These are phyloP conservation scores for Anacardium occidentale DNA, from an alignment of 345 rosid species.

Conservation along the genomic window DNA sequence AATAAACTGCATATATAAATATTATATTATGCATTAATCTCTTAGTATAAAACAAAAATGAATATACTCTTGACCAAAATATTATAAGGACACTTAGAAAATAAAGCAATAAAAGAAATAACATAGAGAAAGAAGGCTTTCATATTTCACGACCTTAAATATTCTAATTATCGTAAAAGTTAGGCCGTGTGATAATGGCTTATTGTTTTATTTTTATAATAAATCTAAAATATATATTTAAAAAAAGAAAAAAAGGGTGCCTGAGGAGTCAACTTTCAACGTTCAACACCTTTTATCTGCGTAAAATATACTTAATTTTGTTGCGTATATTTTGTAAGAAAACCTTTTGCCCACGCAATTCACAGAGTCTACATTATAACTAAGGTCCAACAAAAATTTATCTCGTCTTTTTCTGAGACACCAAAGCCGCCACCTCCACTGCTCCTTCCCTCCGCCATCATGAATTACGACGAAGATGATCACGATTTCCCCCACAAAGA, in stretches of 20 bases:
- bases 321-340: neutral
- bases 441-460: constrained; percentile 12
- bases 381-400: neutral
- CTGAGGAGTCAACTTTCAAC: constrained; percentile 31
- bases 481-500: neutral
- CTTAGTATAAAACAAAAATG: too few relatives aligned
- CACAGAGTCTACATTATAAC: neutral
- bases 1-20: too few relatives aligned
- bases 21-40: too few relatives aligned
- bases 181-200: too few relatives aligned
- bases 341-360: constrained; percentile 6
- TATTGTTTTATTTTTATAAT: neutral
- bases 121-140: too few relatives aligned
- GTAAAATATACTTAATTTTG: neutral
- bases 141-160: too few relatives aligned
- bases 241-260: too few relatives aligned
- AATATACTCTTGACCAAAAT: too few relatives aligned
- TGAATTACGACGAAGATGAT: constrained; percentile 14
- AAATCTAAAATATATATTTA: neutral
- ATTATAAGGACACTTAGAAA: too few relatives aligned
- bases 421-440: neutral
- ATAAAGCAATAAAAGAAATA: too few relatives aligned
- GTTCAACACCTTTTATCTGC: constrained; percentile 22
- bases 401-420: neutral
- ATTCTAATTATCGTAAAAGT: too few relatives aligned